Conservation (phyloP, 2,329 filamentous ascomycete genomes). For the Fusarium citri region DNA sequence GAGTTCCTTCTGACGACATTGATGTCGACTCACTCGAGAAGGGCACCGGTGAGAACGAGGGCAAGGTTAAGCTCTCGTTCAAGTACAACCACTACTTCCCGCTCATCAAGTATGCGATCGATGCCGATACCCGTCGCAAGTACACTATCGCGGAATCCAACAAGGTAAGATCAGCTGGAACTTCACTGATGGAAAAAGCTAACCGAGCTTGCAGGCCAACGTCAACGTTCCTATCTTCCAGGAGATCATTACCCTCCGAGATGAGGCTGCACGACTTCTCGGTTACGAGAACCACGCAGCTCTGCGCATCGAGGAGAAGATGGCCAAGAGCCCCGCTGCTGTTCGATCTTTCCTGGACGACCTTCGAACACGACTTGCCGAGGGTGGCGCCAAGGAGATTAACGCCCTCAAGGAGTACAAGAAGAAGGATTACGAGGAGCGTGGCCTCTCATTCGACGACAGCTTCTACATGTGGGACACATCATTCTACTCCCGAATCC, state of each 20-base stretch:
- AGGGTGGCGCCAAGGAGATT: slow-evolving; percentile 78
- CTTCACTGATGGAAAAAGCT: not conserved
- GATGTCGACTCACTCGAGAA: slow-evolving; percentile 73
- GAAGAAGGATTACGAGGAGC: slow-evolving; percentile 72
- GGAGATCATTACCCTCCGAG: slow-evolving; percentile 78
- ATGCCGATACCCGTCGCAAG: slow-evolving; percentile 74
- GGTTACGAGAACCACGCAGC: slow-evolving; percentile 82
- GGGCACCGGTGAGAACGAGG: slow-evolving; percentile 77
- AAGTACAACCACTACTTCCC: slow-evolving; percentile 88
- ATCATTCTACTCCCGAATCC: slow-evolving; percentile 81
- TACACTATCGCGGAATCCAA: slow-evolving; percentile 83
- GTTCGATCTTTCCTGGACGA: slow-evolving; percentile 80
- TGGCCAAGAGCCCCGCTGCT: slow-evolving; percentile 80
- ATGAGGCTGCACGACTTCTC: slow-evolving; percentile 80
- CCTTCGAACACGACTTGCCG: slow-evolving; percentile 72
- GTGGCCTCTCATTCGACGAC: slow-evolving; percentile 69
- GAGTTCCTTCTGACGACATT: slow-evolving; percentile 78
- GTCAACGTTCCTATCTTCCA: slow-evolving; percentile 79
- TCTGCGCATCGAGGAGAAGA: slow-evolving; percentile 83
- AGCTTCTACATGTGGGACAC: slow-evolving; percentile 88
- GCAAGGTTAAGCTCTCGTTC: slow-evolving; percentile 80
- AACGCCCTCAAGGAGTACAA: slow-evolving; percentile 79
- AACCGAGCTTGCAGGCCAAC: slow-evolving; percentile 61
- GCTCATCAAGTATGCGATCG: slow-evolving; percentile 79
- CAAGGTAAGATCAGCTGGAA: slow-evolving; percentile 62